Base-by-base conservation (phyloP, 1,139 yeast species). In the Pichia norvegensis region DNA sequence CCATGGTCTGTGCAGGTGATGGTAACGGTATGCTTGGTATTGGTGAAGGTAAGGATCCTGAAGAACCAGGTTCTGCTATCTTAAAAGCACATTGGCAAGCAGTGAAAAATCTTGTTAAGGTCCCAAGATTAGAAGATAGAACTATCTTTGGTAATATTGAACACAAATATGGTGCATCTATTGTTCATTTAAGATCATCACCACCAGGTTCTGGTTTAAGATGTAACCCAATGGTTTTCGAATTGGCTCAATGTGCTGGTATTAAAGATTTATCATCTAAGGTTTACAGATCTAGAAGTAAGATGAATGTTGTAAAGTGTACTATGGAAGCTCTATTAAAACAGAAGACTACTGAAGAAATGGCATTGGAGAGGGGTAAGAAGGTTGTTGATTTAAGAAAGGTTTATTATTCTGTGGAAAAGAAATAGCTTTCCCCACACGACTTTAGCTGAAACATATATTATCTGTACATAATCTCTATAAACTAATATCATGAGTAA, bases 201-300 rank as follows among this genome's bases (percentile, higher is more conserved):
- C 95, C 96, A 36, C 82, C 95, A 2, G 97, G 97, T 55, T 85
- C 86, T 55, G 99, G 99, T 31, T 74, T 92, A 50, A 77, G 97
- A 60, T 97, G 90, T 43, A 90, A 90, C 67, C 95, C 87, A 57
- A 79, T 83, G 64, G 82, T 92, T 55, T 87, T 84, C 60, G 97
- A 90, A 67, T 80, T 94, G 50, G 92, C 97, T 66, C 87, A 85
- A 62, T 83, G 92, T 52, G 95, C 94, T 4, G 99, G 99, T 53
- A 88, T 92, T 62, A 85, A 84, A 64, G 99, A 92, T 68, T 72
- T 92, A 57, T 79, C 90, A 57, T 97, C 95, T 4, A 90, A 90
- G 63, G 83, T 92, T 43, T 86, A 85, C 70, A 83, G 90, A 61
- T 85, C 96, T 33, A 78, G 97, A 72, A 92, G 92, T 68, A 85